phyloP scores from a whole-genome alignment of 2,329 filamentous ascomycete genomes.

The Colletotrichum neosansevieriae region DNA sequence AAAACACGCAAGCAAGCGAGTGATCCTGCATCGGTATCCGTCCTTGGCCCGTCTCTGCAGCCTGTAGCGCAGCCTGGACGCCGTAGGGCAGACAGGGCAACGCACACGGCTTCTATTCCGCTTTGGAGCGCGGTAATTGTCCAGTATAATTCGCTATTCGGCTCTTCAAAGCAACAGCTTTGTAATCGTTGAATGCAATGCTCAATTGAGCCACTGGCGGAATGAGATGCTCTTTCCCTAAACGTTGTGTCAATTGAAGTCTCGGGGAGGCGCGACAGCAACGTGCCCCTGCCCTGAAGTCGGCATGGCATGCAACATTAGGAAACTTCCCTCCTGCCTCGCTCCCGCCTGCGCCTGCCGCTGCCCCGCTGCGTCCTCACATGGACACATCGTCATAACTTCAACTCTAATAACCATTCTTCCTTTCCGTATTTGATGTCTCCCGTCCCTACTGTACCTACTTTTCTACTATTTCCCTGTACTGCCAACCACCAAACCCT shows the following conservation, averaged over 20 bases:
- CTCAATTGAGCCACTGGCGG: no score
- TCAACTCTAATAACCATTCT: constrained; percentile 11
- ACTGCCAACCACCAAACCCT: constrained; percentile 1
- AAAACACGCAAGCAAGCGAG: constrained; percentile 25
- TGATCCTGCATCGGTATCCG: constrained; percentile 16
- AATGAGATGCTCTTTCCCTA: no score
- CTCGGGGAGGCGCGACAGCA: background rate
- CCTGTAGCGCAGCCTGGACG: constrained; percentile 4
- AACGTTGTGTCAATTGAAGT: no score
- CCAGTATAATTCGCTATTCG: no score
- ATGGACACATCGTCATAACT: background rate
- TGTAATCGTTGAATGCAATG: no score
- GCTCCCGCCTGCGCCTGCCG: no score
- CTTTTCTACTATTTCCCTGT: background rate
- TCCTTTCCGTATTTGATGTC: no score
- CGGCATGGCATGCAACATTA: background rate
- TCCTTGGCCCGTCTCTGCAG: constrained; percentile 2
- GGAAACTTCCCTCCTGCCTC: no score
- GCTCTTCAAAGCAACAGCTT: no score
- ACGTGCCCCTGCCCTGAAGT: background rate
- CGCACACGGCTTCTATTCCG: background rate
- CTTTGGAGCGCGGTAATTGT: background rate
- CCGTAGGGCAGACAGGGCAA: constrained; percentile 9
- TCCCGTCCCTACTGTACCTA: background rate
- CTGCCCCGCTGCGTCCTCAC: background rate